A percentile compares a stretch with the other conserved stretches of the same genome.
phyloP scores from a whole-genome alignment of 139 green algal genomes.

The Raphidocelis subcapitata region DNA sequence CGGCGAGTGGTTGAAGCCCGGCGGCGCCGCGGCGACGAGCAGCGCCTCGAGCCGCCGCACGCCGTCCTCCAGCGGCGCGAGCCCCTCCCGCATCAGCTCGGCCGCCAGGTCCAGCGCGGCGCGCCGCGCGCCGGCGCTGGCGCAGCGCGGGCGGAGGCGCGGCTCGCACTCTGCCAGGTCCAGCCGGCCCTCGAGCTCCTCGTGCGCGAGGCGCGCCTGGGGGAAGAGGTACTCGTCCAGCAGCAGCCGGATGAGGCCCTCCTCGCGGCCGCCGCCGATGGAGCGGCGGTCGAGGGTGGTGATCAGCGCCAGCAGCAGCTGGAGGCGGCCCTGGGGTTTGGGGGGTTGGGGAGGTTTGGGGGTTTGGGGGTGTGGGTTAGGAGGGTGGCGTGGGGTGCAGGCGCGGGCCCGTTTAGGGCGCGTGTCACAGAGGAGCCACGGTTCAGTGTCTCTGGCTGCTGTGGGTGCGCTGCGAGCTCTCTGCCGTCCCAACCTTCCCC shows the following conservation, averaged over 20 bases:
- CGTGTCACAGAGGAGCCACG: too few relatives aligned
- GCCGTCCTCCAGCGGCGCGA: conserved; percentile 9
- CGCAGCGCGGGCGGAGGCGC: conserved; percentile 13
- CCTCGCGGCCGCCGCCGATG: conserved; percentile 16
- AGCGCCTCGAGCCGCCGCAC: conserved; percentile 22
- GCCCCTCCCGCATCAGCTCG: conserved; percentile 31
- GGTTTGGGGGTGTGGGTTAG: too few relatives aligned
- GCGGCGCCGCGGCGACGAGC: not conserved
- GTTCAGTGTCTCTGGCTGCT: too few relatives aligned
- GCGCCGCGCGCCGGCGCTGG: not conserved
- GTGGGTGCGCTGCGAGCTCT: too few relatives aligned
- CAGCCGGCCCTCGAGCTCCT: conserved; percentile 7
- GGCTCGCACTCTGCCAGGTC: not conserved
- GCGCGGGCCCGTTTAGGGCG: too few relatives aligned
- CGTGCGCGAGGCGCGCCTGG: conserved; percentile 24
- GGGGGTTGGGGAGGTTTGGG: too few relatives aligned
- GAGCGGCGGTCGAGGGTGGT: conserved; percentile 39
- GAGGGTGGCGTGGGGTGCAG: too few relatives aligned
- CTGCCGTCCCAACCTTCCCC: too few relatives aligned
- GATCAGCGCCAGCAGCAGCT: conserved; percentile 47
- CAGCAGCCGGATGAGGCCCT: conserved; percentile 47
- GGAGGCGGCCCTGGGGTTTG: conserved; percentile 25
- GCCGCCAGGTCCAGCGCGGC: conserved; percentile 43
- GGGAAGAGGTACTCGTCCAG: conserved; percentile 59
- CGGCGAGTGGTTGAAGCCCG: not conserved